Percentiles rank a stretch among this genome's conserved stretches.
phyloP scores from a whole-genome alignment of 2,329 filamentous ascomycete genomes.

The Colletotrichum simmondsii region DNA sequence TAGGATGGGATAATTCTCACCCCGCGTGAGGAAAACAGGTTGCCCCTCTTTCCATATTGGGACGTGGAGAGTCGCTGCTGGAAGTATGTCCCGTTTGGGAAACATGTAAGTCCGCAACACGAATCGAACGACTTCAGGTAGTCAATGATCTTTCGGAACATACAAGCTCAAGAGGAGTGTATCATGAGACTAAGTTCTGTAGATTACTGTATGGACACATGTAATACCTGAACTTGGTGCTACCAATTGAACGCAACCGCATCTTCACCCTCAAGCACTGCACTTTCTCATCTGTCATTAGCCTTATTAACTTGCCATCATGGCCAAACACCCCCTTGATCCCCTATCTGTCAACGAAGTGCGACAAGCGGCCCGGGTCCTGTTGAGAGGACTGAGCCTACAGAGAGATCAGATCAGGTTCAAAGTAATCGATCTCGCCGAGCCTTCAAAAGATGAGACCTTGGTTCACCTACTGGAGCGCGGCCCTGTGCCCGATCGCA shows the following conservation, averaged over 20 bases:
- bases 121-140: neutral
- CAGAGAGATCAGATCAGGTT: neutral
- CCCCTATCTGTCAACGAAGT: neutral
- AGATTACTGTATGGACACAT: neutral
- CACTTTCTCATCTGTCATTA: neutral
- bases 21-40: neutral
- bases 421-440: neutral
- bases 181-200: too few species aligned
- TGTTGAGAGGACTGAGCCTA: neutral
- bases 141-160: neutral
- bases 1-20: too few species aligned
- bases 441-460: neutral
- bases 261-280: neutral
- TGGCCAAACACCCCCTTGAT: neutral
- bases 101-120: neutral
- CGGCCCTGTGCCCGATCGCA: neutral
- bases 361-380: neutral
- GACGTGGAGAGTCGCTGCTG: neutral
- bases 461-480: neutral
- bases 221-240: neutral
- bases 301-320: neutral
- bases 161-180: neutral
- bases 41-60: neutral
- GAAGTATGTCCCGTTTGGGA: neutral
- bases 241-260: too few species aligned